Base-by-base conservation (phyloP, 2,329 filamentous ascomycete genomes). In the Exophiala alcalophila region DNA sequence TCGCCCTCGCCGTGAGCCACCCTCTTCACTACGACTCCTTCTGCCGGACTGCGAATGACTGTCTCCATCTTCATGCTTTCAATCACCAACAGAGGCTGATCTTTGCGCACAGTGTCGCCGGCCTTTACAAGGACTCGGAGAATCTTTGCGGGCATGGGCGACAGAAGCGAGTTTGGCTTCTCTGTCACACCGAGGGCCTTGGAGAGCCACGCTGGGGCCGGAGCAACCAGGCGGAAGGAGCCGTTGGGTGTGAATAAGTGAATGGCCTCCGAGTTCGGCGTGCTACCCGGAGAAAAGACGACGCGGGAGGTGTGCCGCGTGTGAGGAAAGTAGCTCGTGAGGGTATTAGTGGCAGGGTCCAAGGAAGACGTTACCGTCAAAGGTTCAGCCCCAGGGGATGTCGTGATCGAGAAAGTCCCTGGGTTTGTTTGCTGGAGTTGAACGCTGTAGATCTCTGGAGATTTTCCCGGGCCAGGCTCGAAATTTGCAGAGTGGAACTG, bases 141-240 rank as follows among this genome's bases (percentile, higher is more conserved):
- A 18, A 98, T 84, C 69, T 97, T 97, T 68, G 92, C 97, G 2
- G 92, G 92, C 92, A 98, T 98, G 0, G 92, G 92, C 15, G 92
- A 88, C 16, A 86, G 74, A 1, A 97, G 88, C 39, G 84, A 92
- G 47, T 91, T 90, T 5, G 81, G 74, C 0, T 77, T 76, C 59
- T 94, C 87, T 62, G 87, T 90, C 50, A 86, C 69, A 0, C 91
- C 90, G 5, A 96, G 72, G 0, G 88, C 89, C 66, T 94, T 91
- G 57, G 89, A 86, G 44, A 85, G 84, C 89, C 90, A 98, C 30
- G 73, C 72, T 0, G 91, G 89, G 30, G 70, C 64, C 1, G 73
- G 69, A 15, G 79, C 65, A 7, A 68, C 64, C 4, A 84, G 64
- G 1, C 73, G 70, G 57, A 80, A 77, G 50, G 80, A 77, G 14